These are phyloP conservation scores for Peterozyma xylosa DNA, from an alignment of 805 yeast species.

Conservation along the genomic window DNA sequence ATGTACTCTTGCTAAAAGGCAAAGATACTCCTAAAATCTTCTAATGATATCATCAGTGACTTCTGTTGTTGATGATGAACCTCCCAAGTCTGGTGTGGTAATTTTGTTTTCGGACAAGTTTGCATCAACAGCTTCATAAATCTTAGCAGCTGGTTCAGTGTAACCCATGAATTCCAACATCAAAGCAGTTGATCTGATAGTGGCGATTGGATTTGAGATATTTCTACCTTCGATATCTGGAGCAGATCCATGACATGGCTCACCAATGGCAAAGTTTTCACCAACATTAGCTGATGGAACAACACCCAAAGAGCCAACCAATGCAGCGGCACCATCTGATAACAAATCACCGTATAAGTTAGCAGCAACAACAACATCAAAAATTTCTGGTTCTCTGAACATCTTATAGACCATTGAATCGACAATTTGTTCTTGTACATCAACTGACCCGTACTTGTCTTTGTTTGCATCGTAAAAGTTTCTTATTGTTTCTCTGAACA, in stretches of 20 bases:
- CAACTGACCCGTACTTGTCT: slow-evolving; percentile 51
- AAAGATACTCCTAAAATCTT: slow-evolving; percentile 26
- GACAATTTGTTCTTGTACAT: slow-evolving; percentile 90
- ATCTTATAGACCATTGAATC: slow-evolving; percentile 98
- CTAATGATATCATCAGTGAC: slow-evolving; percentile 78
- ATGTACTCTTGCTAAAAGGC: too few species aligned
- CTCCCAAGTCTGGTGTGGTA: slow-evolving; percentile 95
- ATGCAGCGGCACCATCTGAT: slow-evolving; percentile 97
- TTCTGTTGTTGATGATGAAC: slow-evolving; percentile 76
- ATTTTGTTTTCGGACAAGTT: slow-evolving; percentile 72
- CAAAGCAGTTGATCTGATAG: slow-evolving; percentile 94
- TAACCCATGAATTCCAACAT: slow-evolving; percentile 96
- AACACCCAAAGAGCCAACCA: slow-evolving; percentile 95
- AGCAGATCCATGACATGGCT: slow-evolving; percentile 99
- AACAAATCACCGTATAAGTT: slow-evolving; percentile 96
- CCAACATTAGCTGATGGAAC: slow-evolving; percentile 99
- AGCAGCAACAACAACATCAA: slow-evolving; percentile 98
- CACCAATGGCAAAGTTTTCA: slow-evolving; percentile 92
- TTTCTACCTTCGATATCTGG: slow-evolving; percentile 97
- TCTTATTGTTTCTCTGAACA: slow-evolving; percentile 84
- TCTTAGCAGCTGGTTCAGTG: slow-evolving; percentile 82
- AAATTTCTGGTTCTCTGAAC: slow-evolving; percentile 97
- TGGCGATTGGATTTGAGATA: slow-evolving; percentile 94
- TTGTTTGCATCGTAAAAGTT: slow-evolving; percentile 50
- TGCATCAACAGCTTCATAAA: slow-evolving; percentile 91